phyloP scores from a whole-genome alignment of 2,329 filamentous ascomycete genomes.

The Juglanconis sp. region DNA sequence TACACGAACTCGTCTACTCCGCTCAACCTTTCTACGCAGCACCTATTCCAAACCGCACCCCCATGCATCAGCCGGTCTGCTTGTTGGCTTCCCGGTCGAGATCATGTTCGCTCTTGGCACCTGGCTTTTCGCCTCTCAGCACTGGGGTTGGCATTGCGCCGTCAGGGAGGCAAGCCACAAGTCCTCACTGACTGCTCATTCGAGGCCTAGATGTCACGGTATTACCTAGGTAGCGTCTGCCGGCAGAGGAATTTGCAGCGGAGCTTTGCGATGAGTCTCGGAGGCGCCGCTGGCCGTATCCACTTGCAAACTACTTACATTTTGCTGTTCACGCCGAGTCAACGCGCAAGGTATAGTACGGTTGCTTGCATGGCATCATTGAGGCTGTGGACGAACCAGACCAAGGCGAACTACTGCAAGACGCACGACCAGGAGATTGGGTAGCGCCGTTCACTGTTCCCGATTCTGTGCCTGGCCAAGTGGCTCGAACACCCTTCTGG shows the following conservation, averaged over 20 bases:
- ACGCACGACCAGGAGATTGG: neutral
- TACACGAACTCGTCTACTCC: neutral
- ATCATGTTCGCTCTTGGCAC: neutral
- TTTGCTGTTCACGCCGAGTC: neutral
- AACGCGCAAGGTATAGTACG: neutral
- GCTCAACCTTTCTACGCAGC: neutral
- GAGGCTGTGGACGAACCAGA: neutral
- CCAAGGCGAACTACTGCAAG: constrained; percentile 4
- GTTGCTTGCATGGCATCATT: neutral
- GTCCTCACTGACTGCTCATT: neutral
- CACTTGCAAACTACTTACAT: neutral
- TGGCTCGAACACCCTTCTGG: neutral
- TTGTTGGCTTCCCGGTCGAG: neutral
- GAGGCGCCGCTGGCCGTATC: neutral
- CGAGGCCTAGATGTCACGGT: neutral
- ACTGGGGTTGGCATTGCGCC: neutral
- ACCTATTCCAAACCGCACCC: neutral
- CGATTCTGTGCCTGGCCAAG: neutral
- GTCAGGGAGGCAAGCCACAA: neutral
- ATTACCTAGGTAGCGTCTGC: neutral
- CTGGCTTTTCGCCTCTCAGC: neutral
- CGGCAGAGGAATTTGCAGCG: constrained; percentile 1
- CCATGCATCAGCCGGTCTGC: neutral
- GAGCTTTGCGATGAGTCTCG: neutral
- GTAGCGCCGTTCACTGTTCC: neutral